Evolutionary conservation across 139 green algal genomes (phyloP).

Genomic region (Microglena sp.): DNA sequence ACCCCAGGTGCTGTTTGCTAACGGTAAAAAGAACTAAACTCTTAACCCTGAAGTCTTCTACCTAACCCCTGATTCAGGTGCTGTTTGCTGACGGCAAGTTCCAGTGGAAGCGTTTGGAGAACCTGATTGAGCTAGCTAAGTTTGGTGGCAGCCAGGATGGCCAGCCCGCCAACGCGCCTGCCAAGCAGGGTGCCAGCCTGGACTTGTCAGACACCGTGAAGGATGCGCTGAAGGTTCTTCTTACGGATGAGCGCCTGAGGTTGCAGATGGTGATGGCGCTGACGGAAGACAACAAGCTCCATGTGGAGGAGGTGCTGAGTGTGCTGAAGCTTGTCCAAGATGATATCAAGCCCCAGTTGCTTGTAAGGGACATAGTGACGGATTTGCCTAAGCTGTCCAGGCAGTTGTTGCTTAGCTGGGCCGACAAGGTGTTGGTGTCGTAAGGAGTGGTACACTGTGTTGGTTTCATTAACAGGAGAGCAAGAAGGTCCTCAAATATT

Average conservation of each 20-base stretch:
- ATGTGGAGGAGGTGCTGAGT: constrained; percentile 61
- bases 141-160: constrained; percentile 77
- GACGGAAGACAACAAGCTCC: constrained; percentile 91
- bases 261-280: constrained; percentile 80
- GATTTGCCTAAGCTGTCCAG: constrained; percentile 30
- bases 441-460: constrained; percentile 10
- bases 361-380: constrained; percentile 31
- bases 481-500: too few species aligned
- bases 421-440: constrained; percentile 44
- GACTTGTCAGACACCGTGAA: constrained; percentile 86
- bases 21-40: too few species aligned
- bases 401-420: constrained; percentile 45
- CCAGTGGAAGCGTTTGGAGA: constrained; percentile 92
- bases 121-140: constrained; percentile 79
- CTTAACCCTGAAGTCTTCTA: too few species aligned
- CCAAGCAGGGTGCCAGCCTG: constrained; percentile 37
- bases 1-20: too few species aligned
- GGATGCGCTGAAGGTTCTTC: constrained; percentile 57
- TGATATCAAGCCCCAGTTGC: constrained; percentile 35
- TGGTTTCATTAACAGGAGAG: too few species aligned
- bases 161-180: too few species aligned
- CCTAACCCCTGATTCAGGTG: too few species aligned
- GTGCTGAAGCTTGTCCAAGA: constrained; percentile 45
- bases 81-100: constrained; percentile 83
- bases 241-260: constrained; percentile 67